Percentiles rank a stretch among this genome's conserved stretches.
These are phyloP conservation scores for Theileria orientalis DNA, from an alignment of 169 alveolate species.

Conservation along the genomic window DNA sequence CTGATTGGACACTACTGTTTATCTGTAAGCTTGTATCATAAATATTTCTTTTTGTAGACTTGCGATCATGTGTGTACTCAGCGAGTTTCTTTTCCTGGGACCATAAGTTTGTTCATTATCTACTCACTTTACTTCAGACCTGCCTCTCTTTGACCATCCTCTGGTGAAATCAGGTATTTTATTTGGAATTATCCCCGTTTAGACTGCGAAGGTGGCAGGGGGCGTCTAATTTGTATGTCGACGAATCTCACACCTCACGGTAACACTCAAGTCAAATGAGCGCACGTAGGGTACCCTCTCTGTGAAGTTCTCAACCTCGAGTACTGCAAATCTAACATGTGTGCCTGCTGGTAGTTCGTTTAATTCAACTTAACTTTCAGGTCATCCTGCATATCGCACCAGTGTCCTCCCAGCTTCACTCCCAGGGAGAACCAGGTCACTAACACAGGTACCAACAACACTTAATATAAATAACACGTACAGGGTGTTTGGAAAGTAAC, in stretches of 20 bases:
- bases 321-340: constrained; percentile 25
- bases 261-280: background rate
- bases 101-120: constrained; percentile 24
- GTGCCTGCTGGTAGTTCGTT: constrained; percentile 61
- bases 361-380: background rate
- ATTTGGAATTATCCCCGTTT: background rate
- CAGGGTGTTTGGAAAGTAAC: constrained; percentile 66
- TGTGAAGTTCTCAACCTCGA: constrained; percentile 38
- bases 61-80: constrained; percentile 53
- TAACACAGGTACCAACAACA: constrained; percentile 40
- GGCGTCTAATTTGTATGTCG: constrained; percentile 47
- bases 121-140: background rate
- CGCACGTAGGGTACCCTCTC: constrained; percentile 52
- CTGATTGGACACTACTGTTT: constrained; percentile 62
- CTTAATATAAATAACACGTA: background rate
- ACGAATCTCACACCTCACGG: constrained; percentile 55
- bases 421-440: constrained; percentile 50
- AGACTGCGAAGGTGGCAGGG: constrained; percentile 49
- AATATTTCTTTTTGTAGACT: constrained; percentile 7
- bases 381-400: constrained; percentile 38
- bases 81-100: constrained; percentile 53
- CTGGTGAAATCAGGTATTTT: constrained; percentile 35
- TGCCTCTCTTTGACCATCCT: constrained; percentile 47
- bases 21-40: constrained; percentile 39
- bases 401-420: constrained; percentile 50